phyloP scores from a whole-genome alignment of 2,329 filamentous ascomycete genomes.

The Ambrosiella cleistominuta region DNA sequence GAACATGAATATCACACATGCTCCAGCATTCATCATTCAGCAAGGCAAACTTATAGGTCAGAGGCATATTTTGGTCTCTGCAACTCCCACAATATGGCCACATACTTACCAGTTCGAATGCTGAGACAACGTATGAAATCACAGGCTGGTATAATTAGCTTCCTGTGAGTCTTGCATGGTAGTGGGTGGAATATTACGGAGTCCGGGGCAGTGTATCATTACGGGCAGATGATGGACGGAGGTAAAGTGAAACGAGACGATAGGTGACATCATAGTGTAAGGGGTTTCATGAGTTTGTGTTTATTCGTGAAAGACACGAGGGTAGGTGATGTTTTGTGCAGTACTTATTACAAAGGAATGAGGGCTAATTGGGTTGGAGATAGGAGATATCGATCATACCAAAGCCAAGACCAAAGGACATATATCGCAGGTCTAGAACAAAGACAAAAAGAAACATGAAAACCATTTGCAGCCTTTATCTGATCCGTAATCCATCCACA shows the following conservation, averaged over 20 bases:
- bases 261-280: neutral
- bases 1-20: too few species aligned
- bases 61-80: too few species aligned
- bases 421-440: neutral
- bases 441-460: neutral
- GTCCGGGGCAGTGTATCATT: too few species aligned
- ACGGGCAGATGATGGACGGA: neutral
- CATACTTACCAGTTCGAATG: too few species aligned
- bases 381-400: neutral
- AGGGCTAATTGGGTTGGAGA: neutral
- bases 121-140: too few species aligned
- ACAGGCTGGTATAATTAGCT: too few species aligned
- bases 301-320: neutral
- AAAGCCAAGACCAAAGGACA: neutral
- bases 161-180: too few species aligned
- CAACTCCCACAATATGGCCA: too few species aligned
- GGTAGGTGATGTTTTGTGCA: neutral
- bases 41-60: too few species aligned
- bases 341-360: conserved; percentile 5
- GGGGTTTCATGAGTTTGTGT: conserved; percentile 4
- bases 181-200: too few species aligned
- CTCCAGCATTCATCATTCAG: too few species aligned
- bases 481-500: neutral
- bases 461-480: neutral
- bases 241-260: neutral